Conservation (phyloP, 2,329 filamentous ascomycete genomes). For the Monosporascus cannonballus region DNA sequence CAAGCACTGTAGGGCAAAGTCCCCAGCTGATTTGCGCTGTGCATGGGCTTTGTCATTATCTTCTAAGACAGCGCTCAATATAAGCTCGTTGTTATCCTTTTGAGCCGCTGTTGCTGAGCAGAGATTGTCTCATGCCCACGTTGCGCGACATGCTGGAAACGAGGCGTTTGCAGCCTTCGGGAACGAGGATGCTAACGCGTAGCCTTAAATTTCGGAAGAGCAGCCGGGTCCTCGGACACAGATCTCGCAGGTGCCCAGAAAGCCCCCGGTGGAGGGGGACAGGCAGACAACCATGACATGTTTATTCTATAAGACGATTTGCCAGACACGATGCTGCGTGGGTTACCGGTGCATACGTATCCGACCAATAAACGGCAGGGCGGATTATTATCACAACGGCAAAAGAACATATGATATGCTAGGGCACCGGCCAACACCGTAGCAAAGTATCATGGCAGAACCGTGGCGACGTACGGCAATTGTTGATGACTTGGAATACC, state of each 20-base stretch:
- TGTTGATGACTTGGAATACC: too few species aligned
- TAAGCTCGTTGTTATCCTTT: neutral
- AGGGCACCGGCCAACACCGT: too few species aligned
- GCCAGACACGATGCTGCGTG: neutral
- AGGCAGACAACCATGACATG: neutral
- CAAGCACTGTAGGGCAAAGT: conserved; percentile 10
- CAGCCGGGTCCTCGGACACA: neutral
- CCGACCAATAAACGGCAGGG: neutral
- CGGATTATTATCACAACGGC: neutral
- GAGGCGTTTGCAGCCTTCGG: neutral
- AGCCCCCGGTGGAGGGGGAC: neutral
- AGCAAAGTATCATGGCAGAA: too few species aligned
- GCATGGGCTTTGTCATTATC: neutral
- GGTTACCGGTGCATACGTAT: neutral
- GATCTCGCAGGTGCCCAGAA: neutral
- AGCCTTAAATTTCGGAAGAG: neutral
- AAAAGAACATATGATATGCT: neutral
- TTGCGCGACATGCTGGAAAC: neutral
- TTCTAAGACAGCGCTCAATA: neutral
- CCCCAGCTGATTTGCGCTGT: neutral
- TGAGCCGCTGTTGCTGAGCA: neutral
- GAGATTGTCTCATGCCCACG: neutral
- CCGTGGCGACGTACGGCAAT: neutral
- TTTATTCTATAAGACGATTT: neutral
- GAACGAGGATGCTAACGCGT: neutral